These are phyloP conservation scores for Friedmanniomyces simplex DNA, from an alignment of 495 filamentous ascomycete species.

Conservation along the genomic window DNA sequence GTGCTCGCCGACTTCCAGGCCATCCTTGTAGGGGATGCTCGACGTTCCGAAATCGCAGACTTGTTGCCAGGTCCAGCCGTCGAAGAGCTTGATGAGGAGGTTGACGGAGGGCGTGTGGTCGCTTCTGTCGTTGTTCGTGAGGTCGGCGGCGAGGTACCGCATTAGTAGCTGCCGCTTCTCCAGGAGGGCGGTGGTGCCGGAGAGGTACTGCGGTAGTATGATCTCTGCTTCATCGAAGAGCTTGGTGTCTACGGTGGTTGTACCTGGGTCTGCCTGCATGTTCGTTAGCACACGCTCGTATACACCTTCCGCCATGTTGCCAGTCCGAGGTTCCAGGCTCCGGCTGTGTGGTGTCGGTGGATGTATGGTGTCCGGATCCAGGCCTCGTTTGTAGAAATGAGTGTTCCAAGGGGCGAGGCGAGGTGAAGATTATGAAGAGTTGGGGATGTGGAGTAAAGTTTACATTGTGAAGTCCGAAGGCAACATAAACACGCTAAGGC, in stretches of 20 bases:
- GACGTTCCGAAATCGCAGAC: slow-evolving; percentile 43
- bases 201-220: slow-evolving; percentile 8
- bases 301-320: not conserved
- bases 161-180: slow-evolving; percentile 5
- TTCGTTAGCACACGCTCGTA: not conserved
- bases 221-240: slow-evolving; percentile 16
- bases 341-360: not conserved
- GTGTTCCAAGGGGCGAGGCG: not conserved
- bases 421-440: not conserved
- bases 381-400: not conserved
- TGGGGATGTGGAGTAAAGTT: too few relatives aligned
- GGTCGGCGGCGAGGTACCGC: slow-evolving; percentile 12
- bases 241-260: slow-evolving; percentile 6
- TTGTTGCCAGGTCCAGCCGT: slow-evolving; percentile 41
- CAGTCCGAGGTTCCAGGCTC: not conserved
- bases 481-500: not conserved
- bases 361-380: not conserved
- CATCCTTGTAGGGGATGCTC: slow-evolving; percentile 32
- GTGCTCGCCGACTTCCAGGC: slow-evolving; percentile 43
- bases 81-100: slow-evolving; percentile 44
- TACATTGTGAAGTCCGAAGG: not conserved
- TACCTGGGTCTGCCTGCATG: not conserved
- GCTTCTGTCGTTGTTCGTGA: slow-evolving; percentile 26
- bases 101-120: slow-evolving; percentile 43
- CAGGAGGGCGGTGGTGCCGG: not conserved